phyloP scores from a whole-genome alignment of 352 stramenopile species.

The Pythium utonaiense region DNA sequence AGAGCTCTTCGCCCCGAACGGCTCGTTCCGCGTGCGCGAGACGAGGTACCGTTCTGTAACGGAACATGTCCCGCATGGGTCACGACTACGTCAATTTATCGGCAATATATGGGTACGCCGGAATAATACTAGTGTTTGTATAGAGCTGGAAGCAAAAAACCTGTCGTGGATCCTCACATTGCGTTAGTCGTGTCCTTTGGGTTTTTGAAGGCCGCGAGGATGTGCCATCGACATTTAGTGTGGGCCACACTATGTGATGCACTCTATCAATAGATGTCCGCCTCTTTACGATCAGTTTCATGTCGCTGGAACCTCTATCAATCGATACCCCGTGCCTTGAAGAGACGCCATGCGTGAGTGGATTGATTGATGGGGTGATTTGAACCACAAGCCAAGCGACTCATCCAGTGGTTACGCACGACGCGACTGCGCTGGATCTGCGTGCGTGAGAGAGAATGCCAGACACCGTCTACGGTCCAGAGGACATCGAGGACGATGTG shows the following conservation, averaged over 20 bases:
- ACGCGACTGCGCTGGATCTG: not conserved
- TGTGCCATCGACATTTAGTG: not conserved
- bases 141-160: not conserved
- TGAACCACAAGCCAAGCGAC: not conserved
- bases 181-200: not conserved
- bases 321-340: not conserved
- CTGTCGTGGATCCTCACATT: not conserved
- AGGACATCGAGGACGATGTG: constrained; percentile 28
- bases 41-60: not conserved
- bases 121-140: not conserved
- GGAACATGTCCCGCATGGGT: not conserved
- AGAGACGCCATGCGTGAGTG: not conserved
- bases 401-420: not conserved
- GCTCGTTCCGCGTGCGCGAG: not conserved
- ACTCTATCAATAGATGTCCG: not conserved
- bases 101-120: not conserved
- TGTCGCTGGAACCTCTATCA: too few relatives aligned
- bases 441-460: not conserved
- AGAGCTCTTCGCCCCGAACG: too few relatives aligned
- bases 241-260: not conserved
- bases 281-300: too few relatives aligned
- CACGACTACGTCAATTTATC: not conserved
- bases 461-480: not conserved
- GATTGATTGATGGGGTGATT: too few relatives aligned
- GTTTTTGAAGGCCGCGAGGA: not conserved